phyloP scores from a whole-genome alignment of 176 grass and related monocot genomes.

The Hordeum vulgare region MorexV3_pseudomolecules_assembly NC_058522.1:533373185-533373684 shows the following conservation, averaged over 20 bases:
- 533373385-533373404: constrained; percentile 99
- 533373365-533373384: constrained; percentile 98
- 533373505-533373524: background rate
- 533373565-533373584: constrained; percentile 94
- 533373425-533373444: constrained; percentile 96
- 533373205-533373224: background rate
- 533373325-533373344: background rate
- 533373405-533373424: constrained; percentile 95
- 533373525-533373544: background rate
- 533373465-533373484: constrained; percentile 63
- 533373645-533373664: constrained; percentile 14
- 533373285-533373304: background rate
- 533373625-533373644: constrained; percentile 53
- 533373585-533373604: constrained; percentile 90
- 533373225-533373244: background rate
- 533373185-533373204: background rate
- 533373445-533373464: constrained; percentile 87
- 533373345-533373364: constrained; percentile 79
- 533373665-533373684: background rate
- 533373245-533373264: background rate
- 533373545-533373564: constrained; percentile 46
- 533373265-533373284: background rate
- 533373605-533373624: constrained; percentile 91
- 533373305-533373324: background rate
- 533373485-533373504: constrained; percentile 6